Conservation (phyloP, 371 early-diverging fungal genomes). For the Catenaria anguillulae region DNA sequence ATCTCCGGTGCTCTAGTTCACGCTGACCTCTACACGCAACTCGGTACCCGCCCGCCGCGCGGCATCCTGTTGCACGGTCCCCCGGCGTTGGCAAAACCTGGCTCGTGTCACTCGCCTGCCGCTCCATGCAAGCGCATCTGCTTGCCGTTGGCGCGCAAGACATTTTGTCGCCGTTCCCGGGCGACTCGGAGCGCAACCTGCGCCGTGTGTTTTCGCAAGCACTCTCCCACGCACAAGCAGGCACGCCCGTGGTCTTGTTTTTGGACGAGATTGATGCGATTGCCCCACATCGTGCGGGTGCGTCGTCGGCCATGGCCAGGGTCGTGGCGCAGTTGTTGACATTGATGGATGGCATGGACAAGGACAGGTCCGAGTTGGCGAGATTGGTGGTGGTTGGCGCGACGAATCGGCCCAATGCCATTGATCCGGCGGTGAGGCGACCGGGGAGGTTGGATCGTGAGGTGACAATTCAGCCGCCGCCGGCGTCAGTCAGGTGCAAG, state of each 20-base stretch:
- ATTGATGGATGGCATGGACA: slow-evolving; percentile 74
- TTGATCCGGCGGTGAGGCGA: slow-evolving; percentile 94
- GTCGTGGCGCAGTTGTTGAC: slow-evolving; percentile 95
- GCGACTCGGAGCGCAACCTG: slow-evolving; percentile 86
- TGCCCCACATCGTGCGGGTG: slow-evolving; percentile 65
- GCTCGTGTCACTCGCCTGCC: slow-evolving; percentile 52
- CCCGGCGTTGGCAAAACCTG: slow-evolving; percentile 95
- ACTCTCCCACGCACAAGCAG: slow-evolving; percentile 16
- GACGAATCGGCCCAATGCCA: slow-evolving; percentile 94
- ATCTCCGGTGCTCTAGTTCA: slow-evolving; percentile 63
- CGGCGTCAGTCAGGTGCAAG: slow-evolving; percentile 34
- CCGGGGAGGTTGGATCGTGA: slow-evolving; percentile 97
- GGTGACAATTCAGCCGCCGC: slow-evolving; percentile 67
- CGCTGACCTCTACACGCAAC: slow-evolving; percentile 37
- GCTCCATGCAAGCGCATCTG: slow-evolving; percentile 42
- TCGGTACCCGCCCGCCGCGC: slow-evolving; percentile 44
- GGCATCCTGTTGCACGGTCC: slow-evolving; percentile 82
- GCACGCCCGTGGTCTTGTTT: slow-evolving; percentile 69
- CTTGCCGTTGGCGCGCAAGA: slow-evolving; percentile 68
- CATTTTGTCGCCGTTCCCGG: slow-evolving; percentile 73
- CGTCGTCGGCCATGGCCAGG: slow-evolving; percentile 62
- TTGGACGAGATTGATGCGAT: slow-evolving; percentile 98
- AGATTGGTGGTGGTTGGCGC: slow-evolving; percentile 86
- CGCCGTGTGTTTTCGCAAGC: slow-evolving; percentile 75
- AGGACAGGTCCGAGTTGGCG: no score